Evolutionary conservation across 176 grass and related monocot genomes (phyloP), one percentile per base, ranked within the genome.

Genomic region (Hordeum vulgare): DNA sequence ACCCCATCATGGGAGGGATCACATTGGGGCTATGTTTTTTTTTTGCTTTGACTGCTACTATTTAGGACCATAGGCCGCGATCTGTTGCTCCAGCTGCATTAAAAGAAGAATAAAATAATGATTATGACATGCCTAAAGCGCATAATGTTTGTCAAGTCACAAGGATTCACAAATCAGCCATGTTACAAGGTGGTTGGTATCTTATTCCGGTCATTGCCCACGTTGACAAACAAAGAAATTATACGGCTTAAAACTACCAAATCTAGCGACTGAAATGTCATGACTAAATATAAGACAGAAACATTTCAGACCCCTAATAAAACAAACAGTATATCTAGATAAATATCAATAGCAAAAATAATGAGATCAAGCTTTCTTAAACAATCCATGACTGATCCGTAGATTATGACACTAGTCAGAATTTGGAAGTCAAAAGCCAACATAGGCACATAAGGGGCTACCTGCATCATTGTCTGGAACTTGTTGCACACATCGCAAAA

Each of bases 71-170:
- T 75, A 89, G 56, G 81, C 91, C 64, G 85, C 84, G 72, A 97
- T 97, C 80, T 89, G 86, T 80, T 91, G 83, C 87, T 97, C 94
- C 61, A 97, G 91, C 91, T 97, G 87, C 87, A 90, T 79, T 53
- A 76, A 3, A 73, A 49, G 8, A 51, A 29, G 7, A 49, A 27
- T 3, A 73, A 24, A 20, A 1, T 25, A 49, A 49, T 73, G 7
- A 47, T 72, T 14, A 45, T 3, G 12, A 45, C 42, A 45, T 45
- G 3, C 42, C 42, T 45, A 45, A 45, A 14, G 42, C 4, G 12
- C 44, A 15, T 45, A 45, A 13, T 44, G 42, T 44, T 44, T 44
- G 3, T 44, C 11, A 44, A 14, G 29, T 66, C 20, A 59, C 44
- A 80, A 40, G 72, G 35, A 42, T 67, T 23, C 23, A 26, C 17